phyloP scores from a whole-genome alignment of 345 rosid genomes.

The Lenwebbia sp. region DNA sequence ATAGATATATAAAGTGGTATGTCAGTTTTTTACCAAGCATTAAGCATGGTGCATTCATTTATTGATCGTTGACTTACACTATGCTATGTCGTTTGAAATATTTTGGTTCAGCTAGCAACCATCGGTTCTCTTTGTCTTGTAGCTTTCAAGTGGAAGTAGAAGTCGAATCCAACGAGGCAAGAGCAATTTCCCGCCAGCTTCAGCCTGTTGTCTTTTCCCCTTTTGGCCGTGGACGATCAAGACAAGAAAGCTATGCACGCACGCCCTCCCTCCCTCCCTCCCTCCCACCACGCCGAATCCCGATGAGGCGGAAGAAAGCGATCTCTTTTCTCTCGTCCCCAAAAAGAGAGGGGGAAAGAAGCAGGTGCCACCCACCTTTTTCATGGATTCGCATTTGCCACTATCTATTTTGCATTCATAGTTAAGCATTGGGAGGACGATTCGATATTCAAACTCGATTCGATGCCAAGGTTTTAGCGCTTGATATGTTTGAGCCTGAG shows the following conservation, averaged over 20 bases:
- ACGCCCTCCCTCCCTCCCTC: no score
- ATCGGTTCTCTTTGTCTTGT: neutral
- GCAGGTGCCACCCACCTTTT: neutral
- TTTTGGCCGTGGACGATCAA: neutral
- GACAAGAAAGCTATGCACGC: neutral
- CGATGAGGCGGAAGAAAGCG: neutral
- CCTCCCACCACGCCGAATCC: neutral
- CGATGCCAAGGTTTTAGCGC: neutral
- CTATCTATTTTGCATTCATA: neutral
- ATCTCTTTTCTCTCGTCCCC: neutral
- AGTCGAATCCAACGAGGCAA: neutral
- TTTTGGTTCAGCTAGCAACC: neutral
- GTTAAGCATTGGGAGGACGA: rapidly evolving
- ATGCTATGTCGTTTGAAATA: neutral
- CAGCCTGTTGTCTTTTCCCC: neutral
- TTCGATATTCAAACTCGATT: rapidly evolving
- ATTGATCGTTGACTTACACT: neutral
- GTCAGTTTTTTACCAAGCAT: no score
- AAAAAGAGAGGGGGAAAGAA: neutral
- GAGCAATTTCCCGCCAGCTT: neutral
- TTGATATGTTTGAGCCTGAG: neutral
- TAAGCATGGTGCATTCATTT: neutral
- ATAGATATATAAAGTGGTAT: no score
- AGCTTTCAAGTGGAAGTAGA: neutral
- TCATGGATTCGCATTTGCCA: neutral